A percentile compares a stretch with the other conserved stretches of the same genome.
These are phyloP conservation scores for Venturia nashicola DNA, from an alignment of 2,329 filamentous ascomycete genomes.

Conservation along the genomic window DNA sequence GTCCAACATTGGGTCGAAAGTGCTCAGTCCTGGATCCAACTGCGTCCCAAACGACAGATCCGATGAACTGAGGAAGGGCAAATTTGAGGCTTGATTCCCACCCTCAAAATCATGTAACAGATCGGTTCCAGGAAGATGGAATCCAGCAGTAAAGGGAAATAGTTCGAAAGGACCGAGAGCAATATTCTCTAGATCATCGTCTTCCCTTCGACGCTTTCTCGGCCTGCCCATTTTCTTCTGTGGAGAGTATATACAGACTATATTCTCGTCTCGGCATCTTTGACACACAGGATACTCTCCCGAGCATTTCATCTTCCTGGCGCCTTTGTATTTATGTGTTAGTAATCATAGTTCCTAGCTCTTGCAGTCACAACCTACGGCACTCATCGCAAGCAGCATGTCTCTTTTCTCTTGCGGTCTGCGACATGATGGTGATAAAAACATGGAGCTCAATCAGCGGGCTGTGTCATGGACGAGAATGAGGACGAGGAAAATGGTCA, in stretches of 20 bases:
- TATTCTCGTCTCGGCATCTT: conserved; percentile 28
- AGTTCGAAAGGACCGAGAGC: background rate
- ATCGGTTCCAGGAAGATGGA: background rate
- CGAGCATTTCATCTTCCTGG: conserved; percentile 37
- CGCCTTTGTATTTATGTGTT: conserved; percentile 20
- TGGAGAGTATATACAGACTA: conserved; percentile 33
- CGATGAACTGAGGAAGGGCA: background rate
- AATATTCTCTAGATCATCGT: conserved; percentile 8
- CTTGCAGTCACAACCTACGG: conserved; percentile 17
- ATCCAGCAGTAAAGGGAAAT: background rate
- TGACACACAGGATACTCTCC: conserved; percentile 29
- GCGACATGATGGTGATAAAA: background rate
- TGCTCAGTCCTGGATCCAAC: background rate
- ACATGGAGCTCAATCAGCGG: background rate
- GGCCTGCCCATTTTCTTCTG: conserved; percentile 40
- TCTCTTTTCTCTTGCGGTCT: conserved; percentile 13
- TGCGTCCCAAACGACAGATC: background rate
- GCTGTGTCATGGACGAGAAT: background rate
- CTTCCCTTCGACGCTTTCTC: conserved; percentile 31
- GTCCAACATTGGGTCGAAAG: background rate
- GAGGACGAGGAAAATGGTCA: background rate
- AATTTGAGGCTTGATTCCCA: background rate
- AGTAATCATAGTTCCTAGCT: background rate
- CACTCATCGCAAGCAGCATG: conserved; percentile 31
- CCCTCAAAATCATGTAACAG: background rate